Evolutionary conservation across 768 basidiomycete genomes (phyloP).

Genomic region (Chalciporus piperatus): DNA sequence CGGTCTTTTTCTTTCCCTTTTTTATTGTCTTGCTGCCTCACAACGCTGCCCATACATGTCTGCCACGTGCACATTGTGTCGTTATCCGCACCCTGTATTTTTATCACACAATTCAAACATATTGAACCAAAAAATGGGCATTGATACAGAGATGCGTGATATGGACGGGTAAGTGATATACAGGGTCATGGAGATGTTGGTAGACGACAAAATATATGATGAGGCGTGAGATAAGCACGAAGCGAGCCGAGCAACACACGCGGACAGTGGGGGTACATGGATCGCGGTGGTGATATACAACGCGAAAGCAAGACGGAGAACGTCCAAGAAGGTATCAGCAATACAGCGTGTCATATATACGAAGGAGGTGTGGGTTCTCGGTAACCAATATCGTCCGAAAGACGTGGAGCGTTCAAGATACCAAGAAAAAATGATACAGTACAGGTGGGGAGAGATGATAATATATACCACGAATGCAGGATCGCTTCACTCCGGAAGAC

Average conservation of each 20-base stretch:
- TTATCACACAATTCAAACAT: background rate
- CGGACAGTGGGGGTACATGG: background rate
- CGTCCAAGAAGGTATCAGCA: conserved; percentile 24
- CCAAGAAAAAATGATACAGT: conserved; percentile 16
- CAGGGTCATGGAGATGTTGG: conserved; percentile 8
- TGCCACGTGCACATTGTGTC: background rate
- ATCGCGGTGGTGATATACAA: conserved; percentile 13
- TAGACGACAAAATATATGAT: background rate
- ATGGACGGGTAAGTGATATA: conserved; percentile 14
- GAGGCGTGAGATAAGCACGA: background rate
- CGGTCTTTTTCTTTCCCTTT: background rate
- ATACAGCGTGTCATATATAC: background rate
- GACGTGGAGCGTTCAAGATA: conserved; percentile 20
- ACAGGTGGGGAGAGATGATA: conserved; percentile 4
- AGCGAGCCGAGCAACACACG: background rate
- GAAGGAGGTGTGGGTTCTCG: background rate
- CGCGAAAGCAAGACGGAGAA: conserved; percentile 12
- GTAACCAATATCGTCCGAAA: conserved; percentile 5
- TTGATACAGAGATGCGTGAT: conserved; percentile 21
- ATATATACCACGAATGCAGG: background rate
- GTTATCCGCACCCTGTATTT: background rate
- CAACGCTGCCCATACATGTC: background rate
- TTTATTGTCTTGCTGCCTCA: background rate
- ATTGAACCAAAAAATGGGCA: conserved; percentile 8
- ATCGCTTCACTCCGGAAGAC: conserved; percentile 22